These are phyloP conservation scores for Paraleonurus japonicus DNA, from an alignment of 257 asterid genomes.

Conservation along the genomic window DNA sequence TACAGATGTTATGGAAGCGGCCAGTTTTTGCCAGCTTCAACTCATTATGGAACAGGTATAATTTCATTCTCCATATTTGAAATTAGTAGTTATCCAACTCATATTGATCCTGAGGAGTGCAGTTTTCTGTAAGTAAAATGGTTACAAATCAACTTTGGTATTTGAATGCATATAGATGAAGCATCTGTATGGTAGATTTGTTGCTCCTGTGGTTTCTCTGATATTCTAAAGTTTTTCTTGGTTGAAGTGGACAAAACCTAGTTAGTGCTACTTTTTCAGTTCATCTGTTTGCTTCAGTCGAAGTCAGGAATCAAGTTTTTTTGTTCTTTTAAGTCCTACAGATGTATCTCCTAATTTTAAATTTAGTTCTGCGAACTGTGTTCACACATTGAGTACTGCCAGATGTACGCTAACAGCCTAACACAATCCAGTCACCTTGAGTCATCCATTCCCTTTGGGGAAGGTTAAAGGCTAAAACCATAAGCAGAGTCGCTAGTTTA, in stretches of 20 bases:
- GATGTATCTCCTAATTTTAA: background rate
- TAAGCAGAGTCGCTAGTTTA: too few species aligned
- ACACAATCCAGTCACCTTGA: too few species aligned
- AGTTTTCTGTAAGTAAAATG: background rate
- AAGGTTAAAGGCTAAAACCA: too few species aligned
- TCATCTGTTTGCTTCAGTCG: constrained; percentile 4
- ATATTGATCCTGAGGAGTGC: background rate
- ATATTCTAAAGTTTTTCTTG: background rate
- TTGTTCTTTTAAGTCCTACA: background rate
- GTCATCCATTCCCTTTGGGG: too few species aligned
- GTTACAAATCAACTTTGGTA: background rate
- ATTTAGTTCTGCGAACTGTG: background rate
- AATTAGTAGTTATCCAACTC: background rate
- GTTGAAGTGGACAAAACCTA: background rate
- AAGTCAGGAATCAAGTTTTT: background rate
- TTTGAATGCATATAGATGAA: background rate
- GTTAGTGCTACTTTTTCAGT: constrained; percentile 2
- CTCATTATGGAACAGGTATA: constrained; percentile 76
- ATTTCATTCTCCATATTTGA: constrained; percentile 5
- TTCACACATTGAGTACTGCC: background rate
- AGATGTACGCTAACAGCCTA: too few species aligned
- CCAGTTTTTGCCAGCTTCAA: constrained; percentile 76
- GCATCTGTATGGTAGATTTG: background rate
- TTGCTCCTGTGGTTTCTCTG: background rate
- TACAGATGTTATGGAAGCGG: constrained; percentile 54